Percentiles rank a stretch among this genome's conserved stretches.
These are phyloP conservation scores for Dioscorea cayenensis DNA, from an alignment of 116 monocot genomes.

Conservation along the genomic window DNA sequence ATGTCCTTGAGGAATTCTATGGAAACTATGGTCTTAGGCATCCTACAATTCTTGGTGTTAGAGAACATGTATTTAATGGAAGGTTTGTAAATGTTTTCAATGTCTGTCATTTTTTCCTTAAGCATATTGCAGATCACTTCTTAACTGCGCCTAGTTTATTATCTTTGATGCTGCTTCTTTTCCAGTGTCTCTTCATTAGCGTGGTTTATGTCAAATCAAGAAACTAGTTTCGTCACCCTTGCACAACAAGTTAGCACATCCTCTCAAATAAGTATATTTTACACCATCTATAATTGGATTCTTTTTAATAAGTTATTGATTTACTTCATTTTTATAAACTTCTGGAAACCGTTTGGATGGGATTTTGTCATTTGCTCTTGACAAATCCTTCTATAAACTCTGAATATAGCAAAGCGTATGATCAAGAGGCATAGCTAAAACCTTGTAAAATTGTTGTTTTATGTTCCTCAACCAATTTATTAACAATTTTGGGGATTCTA, in stretches of 20 bases:
- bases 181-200: constrained; percentile 88
- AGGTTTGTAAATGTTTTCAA: constrained; percentile 38
- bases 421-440: no score
- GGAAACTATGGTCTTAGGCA: constrained; percentile 56
- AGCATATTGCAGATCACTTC: not conserved
- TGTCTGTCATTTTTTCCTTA: not conserved
- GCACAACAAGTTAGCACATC: constrained; percentile 86
- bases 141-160: not conserved
- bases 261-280: constrained; percentile 65
- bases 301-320: not conserved
- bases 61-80: constrained; percentile 96
- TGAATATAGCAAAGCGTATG: no score
- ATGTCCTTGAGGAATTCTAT: constrained; percentile 86
- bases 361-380: no score
- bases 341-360: no score
- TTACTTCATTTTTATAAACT: no score
- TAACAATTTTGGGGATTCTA: no score
- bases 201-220: constrained; percentile 95
- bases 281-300: not conserved
- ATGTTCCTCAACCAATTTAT: no score
- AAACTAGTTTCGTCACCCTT: constrained; percentile 96
- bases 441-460: no score
- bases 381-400: no score
- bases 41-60: constrained; percentile 88
- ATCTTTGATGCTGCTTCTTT: constrained; percentile 2